phyloP scores from a whole-genome alignment of 805 yeast species.

The Tetrapisispora namnaoensis region DNA sequence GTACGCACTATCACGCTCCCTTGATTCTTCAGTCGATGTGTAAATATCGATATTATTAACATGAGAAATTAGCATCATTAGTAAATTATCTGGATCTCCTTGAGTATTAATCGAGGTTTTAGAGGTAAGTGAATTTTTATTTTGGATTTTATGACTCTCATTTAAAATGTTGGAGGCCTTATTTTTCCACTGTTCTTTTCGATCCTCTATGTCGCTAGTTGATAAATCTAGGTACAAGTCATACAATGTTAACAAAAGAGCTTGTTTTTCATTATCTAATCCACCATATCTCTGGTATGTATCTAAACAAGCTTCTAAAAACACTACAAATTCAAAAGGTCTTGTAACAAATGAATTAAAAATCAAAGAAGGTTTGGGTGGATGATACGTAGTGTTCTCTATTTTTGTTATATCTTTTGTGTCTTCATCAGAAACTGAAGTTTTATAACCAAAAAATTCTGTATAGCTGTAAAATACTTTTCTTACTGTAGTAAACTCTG shows the following conservation, averaged over 20 bases:
- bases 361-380: slow-evolving; percentile 82
- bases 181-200: slow-evolving; percentile 44
- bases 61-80: slow-evolving; percentile 32
- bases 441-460: slow-evolving; percentile 48
- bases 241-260: slow-evolving; percentile 64
- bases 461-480: slow-evolving; percentile 43
- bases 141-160: slow-evolving; percentile 33
- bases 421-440: slow-evolving; percentile 17
- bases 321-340: slow-evolving; percentile 81
- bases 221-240: slow-evolving; percentile 70
- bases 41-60: slow-evolving; percentile 31
- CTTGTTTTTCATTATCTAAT: slow-evolving; percentile 52
- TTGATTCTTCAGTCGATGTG: slow-evolving; percentile 36
- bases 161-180: slow-evolving; percentile 52
- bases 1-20: slow-evolving; percentile 13
- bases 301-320: slow-evolving; percentile 82
- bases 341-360: slow-evolving; percentile 81
- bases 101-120: slow-evolving; percentile 4
- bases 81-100: slow-evolving; percentile 20
- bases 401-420: slow-evolving; percentile 5
- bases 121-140: slow-evolving; percentile 5
- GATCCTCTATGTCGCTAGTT: slow-evolving; percentile 29
- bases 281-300: slow-evolving; percentile 72
- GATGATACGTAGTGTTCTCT: slow-evolving; percentile 64
- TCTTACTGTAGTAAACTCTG: slow-evolving; percentile 6